phyloP scores from a whole-genome alignment of 371 early-diverging fungal species.

The Mucor piriformis region DNA sequence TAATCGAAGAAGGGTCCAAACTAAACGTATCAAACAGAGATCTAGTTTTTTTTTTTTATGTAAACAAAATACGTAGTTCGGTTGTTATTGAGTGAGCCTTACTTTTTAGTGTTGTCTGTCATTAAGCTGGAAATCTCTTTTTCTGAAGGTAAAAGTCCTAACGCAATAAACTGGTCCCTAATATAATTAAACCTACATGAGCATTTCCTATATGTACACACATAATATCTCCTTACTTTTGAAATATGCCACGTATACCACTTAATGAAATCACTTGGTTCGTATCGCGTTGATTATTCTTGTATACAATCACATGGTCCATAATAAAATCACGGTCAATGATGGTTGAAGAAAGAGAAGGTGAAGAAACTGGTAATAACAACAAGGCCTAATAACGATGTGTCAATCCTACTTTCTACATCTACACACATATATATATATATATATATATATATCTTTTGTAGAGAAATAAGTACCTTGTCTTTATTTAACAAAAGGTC shows the following conservation, averaged over 20 bases:
- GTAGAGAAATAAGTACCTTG: slow-evolving; percentile 28
- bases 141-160: slow-evolving; percentile 35
- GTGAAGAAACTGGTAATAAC: slow-evolving; percentile 49
- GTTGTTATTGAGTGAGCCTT: no score
- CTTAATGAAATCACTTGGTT: slow-evolving; percentile 41
- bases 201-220: background rate
- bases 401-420: no score
- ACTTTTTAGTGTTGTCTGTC: background rate
- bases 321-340: slow-evolving; percentile 53
- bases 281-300: slow-evolving; percentile 26
- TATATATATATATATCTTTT: no score
- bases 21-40: slow-evolving; percentile 36
- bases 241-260: slow-evolving; percentile 48
- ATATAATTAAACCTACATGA: background rate
- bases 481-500: slow-evolving; percentile 28
- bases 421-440: no score
- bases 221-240: slow-evolving; percentile 30
- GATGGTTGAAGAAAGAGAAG: slow-evolving; percentile 45
- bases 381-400: slow-evolving; percentile 34
- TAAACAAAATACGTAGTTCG: no score
- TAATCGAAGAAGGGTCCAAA: slow-evolving; percentile 30
- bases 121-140: slow-evolving; percentile 18
- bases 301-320: slow-evolving; percentile 43
- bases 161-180: slow-evolving; percentile 27
- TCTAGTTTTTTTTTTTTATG: no score